Percentiles rank a stretch among this genome's conserved stretches.
phyloP scores from a whole-genome alignment of 2,329 filamentous ascomycete genomes.

The Celoporthe dispersa region DNA sequence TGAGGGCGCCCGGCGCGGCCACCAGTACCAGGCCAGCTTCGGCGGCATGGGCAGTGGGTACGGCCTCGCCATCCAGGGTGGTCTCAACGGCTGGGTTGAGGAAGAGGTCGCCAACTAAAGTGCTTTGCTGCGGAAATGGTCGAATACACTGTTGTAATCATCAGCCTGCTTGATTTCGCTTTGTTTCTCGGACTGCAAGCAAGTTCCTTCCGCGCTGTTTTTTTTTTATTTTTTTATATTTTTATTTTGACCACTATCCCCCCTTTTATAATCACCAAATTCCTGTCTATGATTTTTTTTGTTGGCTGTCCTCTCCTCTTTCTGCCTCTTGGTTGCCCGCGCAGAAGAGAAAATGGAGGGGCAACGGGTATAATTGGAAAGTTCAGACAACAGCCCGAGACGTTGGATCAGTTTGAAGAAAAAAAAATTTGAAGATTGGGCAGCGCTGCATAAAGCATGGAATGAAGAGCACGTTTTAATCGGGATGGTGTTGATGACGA shows the following conservation, averaged over 20 bases:
- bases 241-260: conserved; percentile 19
- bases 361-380: conserved; percentile 14
- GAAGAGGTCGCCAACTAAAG: conserved; percentile 65
- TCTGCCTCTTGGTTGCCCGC: conserved; percentile 12
- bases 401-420: background rate
- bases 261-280: conserved; percentile 29
- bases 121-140: conserved; percentile 26
- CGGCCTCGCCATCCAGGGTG: conserved; percentile 66
- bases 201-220: conserved; percentile 25
- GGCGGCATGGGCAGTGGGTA: conserved; percentile 64
- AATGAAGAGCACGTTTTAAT: conserved; percentile 2
- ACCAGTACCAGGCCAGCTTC: conserved; percentile 69
- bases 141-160: conserved; percentile 34
- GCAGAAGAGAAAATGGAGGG: background rate
- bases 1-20: conserved; percentile 63
- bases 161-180: conserved; percentile 32
- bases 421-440: conserved; percentile 5
- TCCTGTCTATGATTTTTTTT: conserved; percentile 28
- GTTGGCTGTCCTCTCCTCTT: conserved; percentile 24
- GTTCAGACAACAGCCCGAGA: background rate
- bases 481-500: conserved; percentile 4
- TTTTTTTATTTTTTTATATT: conserved; percentile 1
- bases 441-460: background rate
- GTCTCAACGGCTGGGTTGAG: conserved; percentile 70
- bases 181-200: conserved; percentile 23